Base-by-base conservation (phyloP, 768 basidiomycete species). In the Dacryopinax spathularia region DNA sequence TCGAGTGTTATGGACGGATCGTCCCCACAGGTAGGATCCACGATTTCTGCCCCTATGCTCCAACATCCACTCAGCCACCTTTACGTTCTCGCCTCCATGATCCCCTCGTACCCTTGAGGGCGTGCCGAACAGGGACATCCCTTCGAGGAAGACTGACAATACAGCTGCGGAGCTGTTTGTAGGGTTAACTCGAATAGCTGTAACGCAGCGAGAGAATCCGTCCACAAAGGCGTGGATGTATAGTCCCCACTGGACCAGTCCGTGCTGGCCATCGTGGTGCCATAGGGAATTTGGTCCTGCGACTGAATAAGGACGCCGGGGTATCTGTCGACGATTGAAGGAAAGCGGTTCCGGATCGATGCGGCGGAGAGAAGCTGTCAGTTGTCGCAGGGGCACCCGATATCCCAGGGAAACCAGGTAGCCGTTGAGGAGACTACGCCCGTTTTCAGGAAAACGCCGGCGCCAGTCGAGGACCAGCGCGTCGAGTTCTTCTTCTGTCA, bases 191-290 rank as follows among this genome's bases (percentile, higher is more conserved):
- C 27, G 27, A 25, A 65, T 9, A 2, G 13, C 64, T 1, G 34
- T 60, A 13, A 65, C 39, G 31, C 10, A n/a, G 6, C 61, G 60
- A 36, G 22, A 35, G 35, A 60, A 63, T 12, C 67, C 67, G 56
- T 68, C 67, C 4, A 67, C 61, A 16, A 41, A n/a, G n/a, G n/a
- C n/a, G n/a, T n/a, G n/a, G n/a, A n/a, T n/a, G n/a, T n/a, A n/a
- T n/a, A n/a, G n/a, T n/a, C 66, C 66, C 67, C 67, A 67, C 4
- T 36, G 39, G 33, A 66, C 65, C 25, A 66, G 44, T 41, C 74
- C 72, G 65, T 75, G 76, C 56, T 77, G 73, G 0, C 75, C 75
- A 63, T 77, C 75, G 64, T 74, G 73, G 62, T 78, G 76, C 72
- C 72, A 74, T 1, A 79, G 69, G 1, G 75, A 72, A 64, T 78